A percentile compares a stretch with the other conserved stretches of the same genome.
phyloP scores from a whole-genome alignment of 768 basidiomycete species.

The Trametes cubensis region DNA sequence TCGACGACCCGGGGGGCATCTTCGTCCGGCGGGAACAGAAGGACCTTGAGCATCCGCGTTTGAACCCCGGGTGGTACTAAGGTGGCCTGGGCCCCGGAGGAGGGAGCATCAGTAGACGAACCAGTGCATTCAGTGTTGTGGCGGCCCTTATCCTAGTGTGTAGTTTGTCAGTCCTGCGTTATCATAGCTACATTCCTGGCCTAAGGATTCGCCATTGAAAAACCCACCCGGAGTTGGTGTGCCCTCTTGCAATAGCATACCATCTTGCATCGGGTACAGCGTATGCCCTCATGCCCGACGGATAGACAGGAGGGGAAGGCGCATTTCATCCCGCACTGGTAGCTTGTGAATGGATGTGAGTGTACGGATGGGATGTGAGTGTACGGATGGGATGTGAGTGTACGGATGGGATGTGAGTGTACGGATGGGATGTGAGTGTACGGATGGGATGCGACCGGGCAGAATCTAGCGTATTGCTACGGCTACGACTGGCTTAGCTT shows the following conservation, averaged over 20 bases:
- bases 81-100: neutral
- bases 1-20: neutral
- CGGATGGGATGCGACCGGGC: too few relatives aligned
- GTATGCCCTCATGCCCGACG: neutral
- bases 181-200: neutral
- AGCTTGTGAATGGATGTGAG: too few relatives aligned
- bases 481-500: too few relatives aligned
- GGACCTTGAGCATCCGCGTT: neutral
- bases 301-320: neutral
- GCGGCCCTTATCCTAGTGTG: neutral
- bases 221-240: neutral
- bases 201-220: too few relatives aligned
- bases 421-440: too few relatives aligned
- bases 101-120: neutral
- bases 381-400: too few relatives aligned
- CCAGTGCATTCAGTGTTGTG: neutral
- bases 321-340: neutral
- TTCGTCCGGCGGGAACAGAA: slow-evolving; percentile 3
- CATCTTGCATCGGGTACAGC: neutral
- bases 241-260: neutral
- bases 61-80: neutral
- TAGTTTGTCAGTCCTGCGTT: too few relatives aligned
- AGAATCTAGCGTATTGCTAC: too few relatives aligned
- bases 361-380: too few relatives aligned
- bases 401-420: too few relatives aligned